phyloP scores from a whole-genome alignment of 257 asterid genomes.

The Anisodus acutangulus region DNA sequence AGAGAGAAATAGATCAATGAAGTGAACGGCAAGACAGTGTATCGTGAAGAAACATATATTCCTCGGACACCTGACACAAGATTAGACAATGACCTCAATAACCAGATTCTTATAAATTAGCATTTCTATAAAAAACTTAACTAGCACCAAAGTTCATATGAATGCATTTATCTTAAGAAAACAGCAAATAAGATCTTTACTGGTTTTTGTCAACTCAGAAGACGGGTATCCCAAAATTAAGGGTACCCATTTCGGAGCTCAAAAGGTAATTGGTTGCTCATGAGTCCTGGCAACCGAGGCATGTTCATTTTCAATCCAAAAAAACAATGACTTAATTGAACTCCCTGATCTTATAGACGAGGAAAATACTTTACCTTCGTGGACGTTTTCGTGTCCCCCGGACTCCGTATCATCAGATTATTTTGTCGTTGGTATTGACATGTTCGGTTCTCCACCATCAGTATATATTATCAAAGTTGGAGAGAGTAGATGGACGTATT shows the following conservation, averaged over 20 bases:
- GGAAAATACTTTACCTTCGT: neutral
- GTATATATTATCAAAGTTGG: neutral
- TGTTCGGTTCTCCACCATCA: neutral
- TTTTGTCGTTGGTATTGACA: neutral
- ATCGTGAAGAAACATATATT: constrained; percentile 71
- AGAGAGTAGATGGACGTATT: neutral
- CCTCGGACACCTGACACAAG: constrained; percentile 72
- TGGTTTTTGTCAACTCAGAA: neutral
- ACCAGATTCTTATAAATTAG: constrained; percentile 9
- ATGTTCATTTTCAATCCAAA: neutral
- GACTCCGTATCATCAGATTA: neutral
- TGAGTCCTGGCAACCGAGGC: neutral
- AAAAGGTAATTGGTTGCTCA: neutral
- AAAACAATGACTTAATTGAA: neutral
- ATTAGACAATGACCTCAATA: constrained; percentile 8
- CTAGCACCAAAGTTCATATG: constrained; percentile 21
- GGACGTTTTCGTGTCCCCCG: neutral
- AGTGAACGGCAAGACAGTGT: constrained; percentile 77
- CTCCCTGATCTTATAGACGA: neutral
- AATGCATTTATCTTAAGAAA: constrained; percentile 11
- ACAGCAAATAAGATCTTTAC: constrained; percentile 2
- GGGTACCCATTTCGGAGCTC: no score
- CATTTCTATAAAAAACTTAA: neutral
- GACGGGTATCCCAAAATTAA: no score
- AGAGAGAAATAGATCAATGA: constrained; percentile 77